Percentiles rank a stretch among this genome's conserved stretches.
phyloP scores from a whole-genome alignment of 768 basidiomycete species.

The Amanita exitialis region DNA sequence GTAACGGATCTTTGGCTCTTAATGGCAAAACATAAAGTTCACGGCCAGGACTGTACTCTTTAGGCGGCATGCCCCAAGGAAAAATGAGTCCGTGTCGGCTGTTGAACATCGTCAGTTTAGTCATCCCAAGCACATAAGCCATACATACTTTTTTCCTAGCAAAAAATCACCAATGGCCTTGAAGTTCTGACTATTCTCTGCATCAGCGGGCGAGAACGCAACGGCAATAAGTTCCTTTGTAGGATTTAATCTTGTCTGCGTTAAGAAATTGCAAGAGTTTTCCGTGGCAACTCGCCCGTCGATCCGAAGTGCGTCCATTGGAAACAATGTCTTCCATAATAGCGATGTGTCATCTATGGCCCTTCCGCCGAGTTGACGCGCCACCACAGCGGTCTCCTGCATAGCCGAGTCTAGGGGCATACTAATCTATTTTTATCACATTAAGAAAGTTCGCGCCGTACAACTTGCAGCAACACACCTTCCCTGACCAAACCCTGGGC shows the following conservation, averaged over 20 bases:
- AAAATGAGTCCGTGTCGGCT: constrained; percentile 84
- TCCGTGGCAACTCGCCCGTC: constrained; percentile 77
- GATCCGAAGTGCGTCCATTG: constrained; percentile 57
- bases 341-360: constrained; percentile 41
- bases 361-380: constrained; percentile 76
- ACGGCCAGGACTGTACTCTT: constrained; percentile 67
- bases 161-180: constrained; percentile 57
- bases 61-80: constrained; percentile 72
- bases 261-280: constrained; percentile 69
- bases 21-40: constrained; percentile 85
- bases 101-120: constrained; percentile 6
- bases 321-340: constrained; percentile 74
- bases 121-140: constrained; percentile 6
- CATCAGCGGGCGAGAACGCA: constrained; percentile 49
- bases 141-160: constrained; percentile 28
- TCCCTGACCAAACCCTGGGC: constrained; percentile 65
- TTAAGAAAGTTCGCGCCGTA: not conserved
- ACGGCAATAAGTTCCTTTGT: constrained; percentile 75
- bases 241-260: constrained; percentile 68
- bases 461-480: constrained; percentile 31
- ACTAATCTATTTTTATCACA: constrained; percentile 38
- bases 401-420: constrained; percentile 72
- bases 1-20: constrained; percentile 51
- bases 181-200: constrained; percentile 39
- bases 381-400: constrained; percentile 55